A percentile compares a stretch with the other conserved stretches of the same genome.
Conservation (phyloP, 805 yeast genomes). For the Cyberlindnera mycetangii region DNA sequence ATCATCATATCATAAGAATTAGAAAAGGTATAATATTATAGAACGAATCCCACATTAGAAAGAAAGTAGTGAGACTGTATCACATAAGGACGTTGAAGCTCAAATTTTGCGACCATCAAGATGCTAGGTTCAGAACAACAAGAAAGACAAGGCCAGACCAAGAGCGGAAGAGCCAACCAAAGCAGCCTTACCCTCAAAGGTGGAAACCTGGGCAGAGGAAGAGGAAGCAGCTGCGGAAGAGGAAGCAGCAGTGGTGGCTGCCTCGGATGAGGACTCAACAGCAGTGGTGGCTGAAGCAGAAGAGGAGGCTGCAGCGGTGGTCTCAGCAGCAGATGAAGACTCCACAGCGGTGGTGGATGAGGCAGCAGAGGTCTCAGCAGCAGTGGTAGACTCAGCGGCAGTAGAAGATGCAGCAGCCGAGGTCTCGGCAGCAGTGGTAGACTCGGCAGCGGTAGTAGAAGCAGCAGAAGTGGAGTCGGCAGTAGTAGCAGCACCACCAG, state of each 20-base stretch:
- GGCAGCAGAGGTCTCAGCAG: constrained; percentile 10
- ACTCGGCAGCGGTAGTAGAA: constrained; percentile 8
- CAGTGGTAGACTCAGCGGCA: constrained; percentile 13
- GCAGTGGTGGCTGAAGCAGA: constrained; percentile 13
- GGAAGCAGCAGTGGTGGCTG: constrained; percentile 12
- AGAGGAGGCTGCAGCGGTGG: constrained; percentile 13
- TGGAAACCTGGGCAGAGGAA: constrained; percentile 12
- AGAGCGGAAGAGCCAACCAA: constrained; percentile 16
- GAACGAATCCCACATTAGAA: not conserved
- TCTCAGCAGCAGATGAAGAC: constrained; percentile 7
- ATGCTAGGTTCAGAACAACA: constrained; percentile 11
- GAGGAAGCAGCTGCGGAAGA: constrained; percentile 12
- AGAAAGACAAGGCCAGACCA: constrained; percentile 22
- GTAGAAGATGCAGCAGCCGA: constrained; percentile 15
- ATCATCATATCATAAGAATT: not conserved
- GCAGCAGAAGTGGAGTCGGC: constrained; percentile 12
- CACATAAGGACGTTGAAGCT: not conserved
- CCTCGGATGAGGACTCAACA: constrained; percentile 7
- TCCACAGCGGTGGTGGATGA: constrained; percentile 9
- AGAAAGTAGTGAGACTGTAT: not conserved
- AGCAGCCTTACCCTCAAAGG: constrained; percentile 24
- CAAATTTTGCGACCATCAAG: not conserved
- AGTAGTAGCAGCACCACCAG: constrained; percentile 6
- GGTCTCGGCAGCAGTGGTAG: constrained; percentile 30
- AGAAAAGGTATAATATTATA: not conserved